A percentile compares a stretch with the other conserved stretches of the same genome.
Conservation (phyloP, 495 filamentous ascomycete species). For the Podospora tetraspora region DNA sequence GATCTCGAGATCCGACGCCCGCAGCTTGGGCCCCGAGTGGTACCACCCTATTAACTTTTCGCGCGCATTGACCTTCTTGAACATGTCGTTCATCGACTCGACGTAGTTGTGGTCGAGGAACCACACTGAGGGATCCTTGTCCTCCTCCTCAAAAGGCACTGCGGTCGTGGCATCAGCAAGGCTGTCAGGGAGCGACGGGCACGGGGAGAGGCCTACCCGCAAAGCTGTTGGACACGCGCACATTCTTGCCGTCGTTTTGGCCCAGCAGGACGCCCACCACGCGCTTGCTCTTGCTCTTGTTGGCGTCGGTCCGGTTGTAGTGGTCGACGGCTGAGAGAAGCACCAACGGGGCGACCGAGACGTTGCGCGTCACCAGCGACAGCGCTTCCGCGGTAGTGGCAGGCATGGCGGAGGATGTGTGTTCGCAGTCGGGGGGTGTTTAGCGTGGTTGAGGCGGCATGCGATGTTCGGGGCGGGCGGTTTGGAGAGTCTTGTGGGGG, state of each 20-base stretch:
- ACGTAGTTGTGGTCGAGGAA: conserved; percentile 99
- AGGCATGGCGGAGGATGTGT: conserved; percentile 58
- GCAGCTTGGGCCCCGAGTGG: conserved; percentile 94
- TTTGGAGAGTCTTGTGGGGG: background rate
- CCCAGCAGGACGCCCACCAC: conserved; percentile 94
- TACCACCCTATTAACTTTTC: conserved; percentile 99
- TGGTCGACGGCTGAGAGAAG: conserved; percentile 98
- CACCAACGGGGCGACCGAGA: conserved; percentile 95
- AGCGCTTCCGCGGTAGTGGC: conserved; percentile 92
- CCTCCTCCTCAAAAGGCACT: conserved; percentile 99
- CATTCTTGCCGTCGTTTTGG: conserved; percentile 90
- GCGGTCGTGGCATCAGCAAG: conserved; percentile 6
- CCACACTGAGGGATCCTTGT: conserved; percentile 97
- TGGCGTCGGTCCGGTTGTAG: conserved; percentile 81
- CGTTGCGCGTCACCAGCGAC: conserved; percentile 82
- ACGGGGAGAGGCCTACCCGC: conserved; percentile 57
- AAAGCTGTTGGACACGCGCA: conserved; percentile 97
- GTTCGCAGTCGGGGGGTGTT: background rate
- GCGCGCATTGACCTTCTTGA: conserved; percentile 98
- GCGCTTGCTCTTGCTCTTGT: conserved; percentile 76
- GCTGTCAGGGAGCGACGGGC: background rate
- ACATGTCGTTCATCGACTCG: conserved; percentile 99
- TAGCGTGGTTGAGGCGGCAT: conserved; percentile 9
- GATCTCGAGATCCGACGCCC: conserved; percentile 96
- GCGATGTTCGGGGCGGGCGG: conserved; percentile 12